Conservation (phyloP, 257 asterid genomes). For the Datura wrightii region DNA sequence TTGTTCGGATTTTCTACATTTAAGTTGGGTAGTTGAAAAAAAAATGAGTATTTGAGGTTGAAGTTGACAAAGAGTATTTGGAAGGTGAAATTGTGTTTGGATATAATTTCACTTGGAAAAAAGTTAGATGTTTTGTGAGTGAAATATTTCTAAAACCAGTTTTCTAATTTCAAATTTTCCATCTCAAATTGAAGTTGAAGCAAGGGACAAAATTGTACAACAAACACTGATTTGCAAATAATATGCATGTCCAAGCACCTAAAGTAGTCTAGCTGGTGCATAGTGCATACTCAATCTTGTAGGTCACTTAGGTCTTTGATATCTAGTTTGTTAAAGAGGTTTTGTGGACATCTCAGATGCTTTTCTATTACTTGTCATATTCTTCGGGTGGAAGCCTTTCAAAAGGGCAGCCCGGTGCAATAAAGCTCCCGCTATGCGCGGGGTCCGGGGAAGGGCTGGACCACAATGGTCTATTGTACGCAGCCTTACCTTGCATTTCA, state of each 20-base stretch:
- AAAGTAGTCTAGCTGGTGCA: background rate
- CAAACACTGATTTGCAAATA: background rate
- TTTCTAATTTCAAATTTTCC: background rate
- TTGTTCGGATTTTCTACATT: conserved; percentile 11
- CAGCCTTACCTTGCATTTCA: too few species aligned
- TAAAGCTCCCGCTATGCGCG: too few species aligned
- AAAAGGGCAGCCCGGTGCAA: too few species aligned
- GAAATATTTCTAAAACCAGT: background rate
- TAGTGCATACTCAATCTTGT: background rate
- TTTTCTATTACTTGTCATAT: conserved; percentile 16
- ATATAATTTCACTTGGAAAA: background rate
- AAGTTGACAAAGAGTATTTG: background rate
- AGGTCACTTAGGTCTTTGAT: conserved; percentile 34
- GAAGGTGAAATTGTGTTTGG: background rate
- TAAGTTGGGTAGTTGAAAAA: background rate
- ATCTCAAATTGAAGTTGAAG: background rate
- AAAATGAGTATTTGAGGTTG: background rate
- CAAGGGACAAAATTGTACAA: background rate
- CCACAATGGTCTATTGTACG: too few species aligned
- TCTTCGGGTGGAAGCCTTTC: background rate
- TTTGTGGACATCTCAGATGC: conserved; percentile 28
- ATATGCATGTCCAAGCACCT: background rate
- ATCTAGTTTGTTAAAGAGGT: conserved; percentile 37
- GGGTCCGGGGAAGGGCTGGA: too few species aligned
- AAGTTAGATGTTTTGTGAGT: background rate